Base-by-base conservation (phyloP, 768 basidiomycete species). In the Brasilioporus rufonigricans region DNA sequence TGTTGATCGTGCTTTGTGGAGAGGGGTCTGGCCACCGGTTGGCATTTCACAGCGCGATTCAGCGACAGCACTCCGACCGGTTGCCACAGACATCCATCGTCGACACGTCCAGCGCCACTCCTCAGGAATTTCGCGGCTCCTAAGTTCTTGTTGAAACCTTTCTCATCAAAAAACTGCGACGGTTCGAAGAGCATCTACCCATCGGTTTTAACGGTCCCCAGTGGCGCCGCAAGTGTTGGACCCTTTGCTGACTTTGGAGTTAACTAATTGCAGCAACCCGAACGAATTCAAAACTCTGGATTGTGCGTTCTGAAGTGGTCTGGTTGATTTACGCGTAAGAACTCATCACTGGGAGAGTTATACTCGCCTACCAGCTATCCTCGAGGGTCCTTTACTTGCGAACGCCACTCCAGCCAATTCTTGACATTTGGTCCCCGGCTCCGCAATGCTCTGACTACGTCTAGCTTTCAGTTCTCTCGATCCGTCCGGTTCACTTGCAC, bases 291-390 rank as follows among this genome's bases (percentile, higher is more conserved):
- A 29, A 46, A 5, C 8, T 11, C 33, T 26, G 18, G 33, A 19
- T 4, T n/a, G 4, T n/a, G n/a, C 26, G 4, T 24, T 39, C 44
- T n/a, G n/a, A n/a, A 43, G 32, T 5, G 16, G 24, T 29, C 48
- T 2, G 6, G 5, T 54, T 26, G 12, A n/a, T 24, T 53, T 32
- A 45, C 6, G 21, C 29, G 2, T 27, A 31, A 29, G 38, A 5
- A 14, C 18, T 1, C 16, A 50, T 8, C 32, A 27, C n/a, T 0
- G 35, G 47, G 47, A 44, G 4, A 33, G n/a, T 1, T 51, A 14
- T 52, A 52, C 63, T 61, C 24, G 47, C 52, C 63, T 64, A 13
- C 24, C 19, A 47, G 12, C 18, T 21, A 31, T 38, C 19, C 38
- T 31, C 3, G 18, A 7, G 2, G 23, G 4, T 8, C 18, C 38